A percentile compares a stretch with the other conserved stretches of the same genome.
Evolutionary conservation across 106 monocot genomes (phyloP).

Genomic region (Allium fistulosum): DNA sequence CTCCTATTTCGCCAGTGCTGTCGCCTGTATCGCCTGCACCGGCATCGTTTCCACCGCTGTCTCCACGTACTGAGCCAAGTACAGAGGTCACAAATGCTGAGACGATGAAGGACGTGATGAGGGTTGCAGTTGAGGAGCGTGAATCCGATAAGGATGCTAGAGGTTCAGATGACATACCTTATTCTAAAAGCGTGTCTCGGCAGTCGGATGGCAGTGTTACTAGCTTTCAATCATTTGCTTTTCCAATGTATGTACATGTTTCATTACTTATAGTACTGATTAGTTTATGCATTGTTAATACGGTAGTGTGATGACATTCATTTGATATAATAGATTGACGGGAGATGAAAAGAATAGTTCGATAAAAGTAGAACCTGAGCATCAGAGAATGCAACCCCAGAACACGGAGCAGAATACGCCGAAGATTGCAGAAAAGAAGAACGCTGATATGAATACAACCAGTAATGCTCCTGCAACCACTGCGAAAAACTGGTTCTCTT

Average conservation of each 20-base stretch:
- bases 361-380: neutral
- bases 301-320: no score
- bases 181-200: conserved; percentile 17
- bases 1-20: neutral
- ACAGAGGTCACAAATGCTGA: conserved; percentile 18
- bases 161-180: neutral
- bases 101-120: conserved; percentile 29
- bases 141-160: neutral
- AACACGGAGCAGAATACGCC: neutral
- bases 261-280: neutral
- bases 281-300: neutral
- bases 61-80: neutral
- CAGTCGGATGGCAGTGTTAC: conserved; percentile 41
- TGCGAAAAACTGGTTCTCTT: conserved; percentile 1
- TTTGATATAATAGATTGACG: neutral
- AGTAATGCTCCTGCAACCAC: neutral
- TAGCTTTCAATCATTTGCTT: conserved; percentile 57
- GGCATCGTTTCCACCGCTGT: no score
- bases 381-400: neutral
- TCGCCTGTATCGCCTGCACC: neutral
- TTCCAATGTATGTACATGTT: conserved; percentile 33
- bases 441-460: neutral
- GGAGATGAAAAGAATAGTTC: conserved; percentile 5
- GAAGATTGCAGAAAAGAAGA: neutral
- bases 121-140: conserved; percentile 12